These are phyloP conservation scores for Perkinsus olseni DNA, from an alignment of 169 alveolate genomes.

Conservation along the genomic window DNA sequence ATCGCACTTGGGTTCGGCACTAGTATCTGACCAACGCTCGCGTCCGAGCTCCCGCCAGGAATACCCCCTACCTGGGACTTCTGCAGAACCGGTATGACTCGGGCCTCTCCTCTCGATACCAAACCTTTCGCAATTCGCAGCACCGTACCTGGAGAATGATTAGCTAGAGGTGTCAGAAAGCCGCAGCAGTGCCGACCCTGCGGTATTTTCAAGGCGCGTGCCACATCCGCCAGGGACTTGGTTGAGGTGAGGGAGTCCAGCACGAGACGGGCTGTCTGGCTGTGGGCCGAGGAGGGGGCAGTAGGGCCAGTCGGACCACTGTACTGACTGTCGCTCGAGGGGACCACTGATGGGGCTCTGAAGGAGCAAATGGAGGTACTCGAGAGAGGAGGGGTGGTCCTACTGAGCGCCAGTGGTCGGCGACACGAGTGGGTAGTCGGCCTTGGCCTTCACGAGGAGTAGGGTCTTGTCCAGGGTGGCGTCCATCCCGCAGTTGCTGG, in stretches of 20 bases:
- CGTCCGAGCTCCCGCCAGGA: background rate
- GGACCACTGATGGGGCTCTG: background rate
- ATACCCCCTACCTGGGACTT: background rate
- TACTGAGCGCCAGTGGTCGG: background rate
- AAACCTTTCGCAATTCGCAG: background rate
- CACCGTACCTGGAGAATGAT: background rate
- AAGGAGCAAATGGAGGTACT: too few relatives aligned
- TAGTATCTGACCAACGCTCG: background rate
- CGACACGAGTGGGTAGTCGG: background rate
- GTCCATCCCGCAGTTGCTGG: background rate
- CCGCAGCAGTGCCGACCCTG: too few relatives aligned
- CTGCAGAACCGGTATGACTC: background rate
- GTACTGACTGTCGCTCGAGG: background rate
- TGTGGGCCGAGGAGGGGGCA: background rate
- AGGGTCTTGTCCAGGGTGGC: background rate
- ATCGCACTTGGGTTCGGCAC: background rate
- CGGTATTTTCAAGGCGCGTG: background rate
- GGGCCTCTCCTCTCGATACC: background rate
- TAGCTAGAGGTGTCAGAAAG: background rate
- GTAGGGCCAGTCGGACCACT: background rate
- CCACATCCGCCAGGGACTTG: background rate
- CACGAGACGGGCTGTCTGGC: background rate
- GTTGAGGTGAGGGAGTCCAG: background rate
- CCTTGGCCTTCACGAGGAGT: background rate
- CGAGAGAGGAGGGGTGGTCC: too few relatives aligned